These are phyloP conservation scores for Colletotrichum australisinense DNA, from an alignment of 2,329 filamentous ascomycete genomes.

Conservation along the genomic window DNA sequence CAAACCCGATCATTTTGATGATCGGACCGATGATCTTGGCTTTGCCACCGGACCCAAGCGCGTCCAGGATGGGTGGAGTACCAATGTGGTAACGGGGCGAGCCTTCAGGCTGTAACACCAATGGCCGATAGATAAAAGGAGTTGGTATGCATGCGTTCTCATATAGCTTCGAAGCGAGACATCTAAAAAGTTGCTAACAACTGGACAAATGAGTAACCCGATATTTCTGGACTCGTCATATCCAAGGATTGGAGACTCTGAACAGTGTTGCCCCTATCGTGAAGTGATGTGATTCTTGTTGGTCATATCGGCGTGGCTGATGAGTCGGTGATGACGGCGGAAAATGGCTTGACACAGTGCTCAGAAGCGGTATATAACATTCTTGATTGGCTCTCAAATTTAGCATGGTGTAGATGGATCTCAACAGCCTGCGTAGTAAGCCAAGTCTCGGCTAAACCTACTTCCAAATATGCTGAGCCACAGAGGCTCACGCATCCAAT, in stretches of 20 bases:
- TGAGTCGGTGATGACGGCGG: neutral
- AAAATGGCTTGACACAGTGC: neutral
- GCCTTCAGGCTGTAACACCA: neutral
- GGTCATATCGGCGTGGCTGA: neutral
- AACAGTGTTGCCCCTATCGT: neutral
- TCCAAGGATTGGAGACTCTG: neutral
- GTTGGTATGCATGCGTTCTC: neutral
- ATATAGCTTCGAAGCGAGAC: neutral
- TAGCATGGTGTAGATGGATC: neutral
- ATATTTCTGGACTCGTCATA: neutral
- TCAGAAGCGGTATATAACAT: neutral
- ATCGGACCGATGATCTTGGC: slow-evolving; percentile 1
- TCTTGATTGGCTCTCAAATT: neutral
- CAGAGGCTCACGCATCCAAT: neutral
- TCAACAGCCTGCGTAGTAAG: neutral
- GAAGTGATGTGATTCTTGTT: neutral
- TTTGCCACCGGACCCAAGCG: slow-evolving; percentile 23
- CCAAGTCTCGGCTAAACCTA: neutral
- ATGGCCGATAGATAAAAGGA: neutral
- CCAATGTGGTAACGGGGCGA: neutral
- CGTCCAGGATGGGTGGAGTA: neutral
- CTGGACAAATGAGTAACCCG: neutral
- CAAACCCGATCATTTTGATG: no score
- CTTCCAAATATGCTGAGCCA: neutral
- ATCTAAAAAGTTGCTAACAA: neutral